Conservation (phyloP, 129 eudicot genomes). For the Arctium lappa region DNA sequence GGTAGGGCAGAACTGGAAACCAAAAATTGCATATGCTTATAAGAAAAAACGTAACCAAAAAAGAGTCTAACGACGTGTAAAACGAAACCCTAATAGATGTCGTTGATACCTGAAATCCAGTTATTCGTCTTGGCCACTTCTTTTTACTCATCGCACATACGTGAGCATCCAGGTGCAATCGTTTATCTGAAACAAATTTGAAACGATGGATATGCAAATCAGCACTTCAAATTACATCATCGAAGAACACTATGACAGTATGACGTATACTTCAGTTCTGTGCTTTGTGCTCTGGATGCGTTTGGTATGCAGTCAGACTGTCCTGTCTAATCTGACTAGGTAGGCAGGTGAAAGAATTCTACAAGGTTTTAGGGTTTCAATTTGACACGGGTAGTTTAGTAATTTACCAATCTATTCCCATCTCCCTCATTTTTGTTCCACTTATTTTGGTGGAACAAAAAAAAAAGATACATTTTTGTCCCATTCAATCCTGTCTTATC, state of each 20-base stretch:
- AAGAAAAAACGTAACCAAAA: neutral
- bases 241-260: neutral
- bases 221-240: neutral
- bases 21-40: neutral
- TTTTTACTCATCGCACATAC: constrained; percentile 22
- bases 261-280: neutral
- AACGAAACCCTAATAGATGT: neutral
- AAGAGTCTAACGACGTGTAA: neutral
- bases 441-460: neutral
- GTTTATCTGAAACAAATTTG: constrained; percentile 20
- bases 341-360: neutral
- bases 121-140: constrained; percentile 33
- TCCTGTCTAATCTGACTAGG: neutral
- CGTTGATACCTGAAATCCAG: constrained; percentile 28
- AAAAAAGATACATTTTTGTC: neutral
- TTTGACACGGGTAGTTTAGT: neutral
- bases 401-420: neutral
- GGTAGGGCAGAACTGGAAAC: constrained; percentile 63
- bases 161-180: constrained; percentile 17
- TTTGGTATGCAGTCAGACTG: no score
- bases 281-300: no score
- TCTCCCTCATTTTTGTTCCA: neutral
- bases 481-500: neutral
- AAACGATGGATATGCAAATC: neutral
- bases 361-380: neutral